Evolutionary conservation across 2,329 filamentous ascomycete species (phyloP).

Genomic region (Alternaria triticimaculans): DNA sequence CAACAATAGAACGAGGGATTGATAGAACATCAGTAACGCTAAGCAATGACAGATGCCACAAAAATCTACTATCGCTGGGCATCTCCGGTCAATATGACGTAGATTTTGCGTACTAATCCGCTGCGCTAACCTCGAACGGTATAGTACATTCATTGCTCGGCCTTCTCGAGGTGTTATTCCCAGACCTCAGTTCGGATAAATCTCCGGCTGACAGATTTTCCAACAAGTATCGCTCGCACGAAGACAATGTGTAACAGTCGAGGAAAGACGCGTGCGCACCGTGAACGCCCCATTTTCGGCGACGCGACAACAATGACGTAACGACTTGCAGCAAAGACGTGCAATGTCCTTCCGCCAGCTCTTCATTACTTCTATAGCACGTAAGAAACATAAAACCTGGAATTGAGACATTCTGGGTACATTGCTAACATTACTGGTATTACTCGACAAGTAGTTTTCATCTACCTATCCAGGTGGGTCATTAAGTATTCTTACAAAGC

Average conservation of each 20-base stretch:
- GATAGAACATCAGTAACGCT: background rate
- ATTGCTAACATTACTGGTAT: background rate
- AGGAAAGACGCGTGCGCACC: background rate
- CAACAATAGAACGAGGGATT: background rate
- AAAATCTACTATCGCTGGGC: background rate
- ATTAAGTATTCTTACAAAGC: conserved; percentile 1
- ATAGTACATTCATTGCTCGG: background rate
- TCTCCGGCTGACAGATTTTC: background rate
- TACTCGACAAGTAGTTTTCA: background rate
- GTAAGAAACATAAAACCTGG: background rate
- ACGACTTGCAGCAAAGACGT: background rate
- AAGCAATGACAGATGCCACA: background rate
- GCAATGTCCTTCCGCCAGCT: background rate
- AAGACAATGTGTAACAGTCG: background rate
- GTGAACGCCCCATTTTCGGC: background rate
- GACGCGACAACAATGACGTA: background rate
- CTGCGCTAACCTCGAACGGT: background rate
- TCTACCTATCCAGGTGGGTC: background rate
- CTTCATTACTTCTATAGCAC: background rate
- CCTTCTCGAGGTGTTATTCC: background rate
- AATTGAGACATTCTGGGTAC: background rate
- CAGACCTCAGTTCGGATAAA: background rate
- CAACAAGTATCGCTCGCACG: background rate
- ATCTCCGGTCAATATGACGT: conserved; percentile 11
- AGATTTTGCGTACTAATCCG: background rate